phyloP scores from a whole-genome alignment of 2,329 filamentous ascomycete species.

The Fusarium nodosum region DNA sequence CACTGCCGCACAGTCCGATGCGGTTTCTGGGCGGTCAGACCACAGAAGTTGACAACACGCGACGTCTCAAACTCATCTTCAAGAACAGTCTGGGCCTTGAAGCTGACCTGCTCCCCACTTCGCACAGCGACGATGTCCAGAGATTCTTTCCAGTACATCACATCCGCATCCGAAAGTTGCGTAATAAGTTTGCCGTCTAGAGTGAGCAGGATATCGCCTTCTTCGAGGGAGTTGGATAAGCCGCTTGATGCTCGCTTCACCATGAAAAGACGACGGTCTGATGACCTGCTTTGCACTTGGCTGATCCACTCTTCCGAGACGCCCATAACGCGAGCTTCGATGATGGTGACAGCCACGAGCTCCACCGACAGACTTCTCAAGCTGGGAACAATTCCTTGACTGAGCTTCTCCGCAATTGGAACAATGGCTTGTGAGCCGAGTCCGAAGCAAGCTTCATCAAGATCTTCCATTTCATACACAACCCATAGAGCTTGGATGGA shows the following conservation, averaged over 20 bases:
- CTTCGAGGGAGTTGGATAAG: slow-evolving; percentile 72
- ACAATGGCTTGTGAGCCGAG: slow-evolving; percentile 88
- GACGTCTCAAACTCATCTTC: slow-evolving; percentile 94
- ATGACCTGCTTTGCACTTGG: slow-evolving; percentile 88
- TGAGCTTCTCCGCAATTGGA: slow-evolving; percentile 88
- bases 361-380: slow-evolving; percentile 94
- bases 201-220: slow-evolving; percentile 92
- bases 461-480: slow-evolving; percentile 69
- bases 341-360: slow-evolving; percentile 95
- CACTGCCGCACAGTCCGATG: slow-evolving; percentile 97
- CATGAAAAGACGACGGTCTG: slow-evolving; percentile 97
- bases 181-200: slow-evolving; percentile 94
- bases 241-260: slow-evolving; percentile 83
- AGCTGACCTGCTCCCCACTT: slow-evolving; percentile 80
- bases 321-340: slow-evolving; percentile 95
- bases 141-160: slow-evolving; percentile 91
- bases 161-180: slow-evolving; percentile 88
- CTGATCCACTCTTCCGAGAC: slow-evolving; percentile 96
- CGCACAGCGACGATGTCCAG: slow-evolving; percentile 91
- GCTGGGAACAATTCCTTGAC: slow-evolving; percentile 80
- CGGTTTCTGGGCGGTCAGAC: slow-evolving; percentile 90
- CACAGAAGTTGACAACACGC: slow-evolving; percentile 92
- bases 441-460: slow-evolving; percentile 68
- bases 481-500: slow-evolving; percentile 96
- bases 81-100: slow-evolving; percentile 85